A percentile compares a stretch with the other conserved stretches of the same genome.
Conservation (phyloP, 1,139 yeast genomes). For the Geotrichum phurueaensis region DNA sequence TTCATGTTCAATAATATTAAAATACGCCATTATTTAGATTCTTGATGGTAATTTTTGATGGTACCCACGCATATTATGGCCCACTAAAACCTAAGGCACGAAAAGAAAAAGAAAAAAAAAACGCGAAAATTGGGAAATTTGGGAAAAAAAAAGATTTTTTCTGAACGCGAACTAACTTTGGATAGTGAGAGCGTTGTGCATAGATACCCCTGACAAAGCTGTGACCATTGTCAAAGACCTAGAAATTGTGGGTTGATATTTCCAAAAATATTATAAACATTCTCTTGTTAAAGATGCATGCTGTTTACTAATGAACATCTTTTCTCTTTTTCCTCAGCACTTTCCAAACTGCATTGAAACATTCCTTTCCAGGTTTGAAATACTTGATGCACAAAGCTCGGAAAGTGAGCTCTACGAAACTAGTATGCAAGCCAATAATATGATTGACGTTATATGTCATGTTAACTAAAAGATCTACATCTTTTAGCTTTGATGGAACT, state of each 20-base stretch:
- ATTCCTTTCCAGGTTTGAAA: slow-evolving; percentile 17
- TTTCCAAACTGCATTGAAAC: slow-evolving; percentile 18
- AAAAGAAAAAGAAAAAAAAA: too few relatives aligned
- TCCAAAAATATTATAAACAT: not conserved
- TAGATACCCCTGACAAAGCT: slow-evolving; percentile 15
- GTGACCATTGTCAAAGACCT: slow-evolving; percentile 17
- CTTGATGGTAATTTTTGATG: too few relatives aligned
- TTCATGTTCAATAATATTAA: not conserved
- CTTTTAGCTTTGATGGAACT: slow-evolving; percentile 18
- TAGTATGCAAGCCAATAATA: not conserved
- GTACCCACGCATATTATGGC: too few relatives aligned
- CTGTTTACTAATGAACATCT: slow-evolving; percentile 3
- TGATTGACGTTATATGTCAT: not conserved
- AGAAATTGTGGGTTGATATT: slow-evolving; percentile 13
- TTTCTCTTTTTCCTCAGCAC: not conserved
- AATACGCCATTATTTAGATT: too few relatives aligned
- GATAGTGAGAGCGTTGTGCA: slow-evolving; percentile 16
- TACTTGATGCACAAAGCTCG: slow-evolving; percentile 15
- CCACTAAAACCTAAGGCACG: not conserved
- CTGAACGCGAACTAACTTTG: not conserved
- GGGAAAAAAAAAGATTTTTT: too few relatives aligned
- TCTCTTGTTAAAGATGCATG: not conserved
- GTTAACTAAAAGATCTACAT: not conserved
- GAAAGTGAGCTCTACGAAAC: slow-evolving; percentile 13
- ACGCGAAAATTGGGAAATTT: not conserved